Percentiles rank a stretch among this genome's conserved stretches.
phyloP scores from a whole-genome alignment of 2,329 filamentous ascomycete genomes.

The Colletotrichum tropicicola region DNA sequence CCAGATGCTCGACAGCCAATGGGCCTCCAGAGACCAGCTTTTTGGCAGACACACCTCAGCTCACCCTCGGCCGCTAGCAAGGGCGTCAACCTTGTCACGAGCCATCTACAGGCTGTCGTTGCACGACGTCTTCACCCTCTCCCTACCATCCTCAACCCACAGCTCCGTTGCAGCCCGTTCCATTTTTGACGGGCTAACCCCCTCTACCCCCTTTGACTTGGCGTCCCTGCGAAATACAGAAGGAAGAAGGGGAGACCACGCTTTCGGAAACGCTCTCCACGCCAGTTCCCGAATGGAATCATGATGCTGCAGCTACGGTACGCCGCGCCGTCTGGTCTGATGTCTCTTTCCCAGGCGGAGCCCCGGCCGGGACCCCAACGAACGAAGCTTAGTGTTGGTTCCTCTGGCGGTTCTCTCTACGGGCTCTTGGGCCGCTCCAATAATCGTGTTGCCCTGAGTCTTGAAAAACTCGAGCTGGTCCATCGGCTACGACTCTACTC shows the following conservation, averaged over 20 bases:
- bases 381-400: conserved; percentile 6
- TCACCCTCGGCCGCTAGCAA: conserved; percentile 39
- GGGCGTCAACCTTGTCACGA: conserved; percentile 36
- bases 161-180: conserved; percentile 13
- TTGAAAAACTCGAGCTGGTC: conserved; percentile 6
- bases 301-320: conserved; percentile 8
- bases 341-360: conserved; percentile 25
- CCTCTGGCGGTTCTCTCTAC: conserved; percentile 10
- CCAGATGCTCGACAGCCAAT: conserved; percentile 39
- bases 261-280: conserved; percentile 12
- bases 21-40: conserved; percentile 36
- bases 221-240: conserved; percentile 20
- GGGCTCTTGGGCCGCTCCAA: conserved; percentile 23
- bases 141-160: conserved; percentile 13
- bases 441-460: conserved; percentile 24
- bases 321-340: conserved; percentile 26
- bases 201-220: conserved; percentile 3
- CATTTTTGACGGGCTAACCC: conserved; percentile 9
- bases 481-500: conserved; percentile 2
- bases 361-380: conserved; percentile 23
- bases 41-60: conserved; percentile 44
- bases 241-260: conserved; percentile 10
- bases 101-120: conserved; percentile 44
- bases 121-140: conserved; percentile 40
- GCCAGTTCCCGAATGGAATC: conserved; percentile 5